Evolutionary conservation across 345 rosid genomes (phyloP).

Genomic region (Conringia planisiliqua): DNA sequence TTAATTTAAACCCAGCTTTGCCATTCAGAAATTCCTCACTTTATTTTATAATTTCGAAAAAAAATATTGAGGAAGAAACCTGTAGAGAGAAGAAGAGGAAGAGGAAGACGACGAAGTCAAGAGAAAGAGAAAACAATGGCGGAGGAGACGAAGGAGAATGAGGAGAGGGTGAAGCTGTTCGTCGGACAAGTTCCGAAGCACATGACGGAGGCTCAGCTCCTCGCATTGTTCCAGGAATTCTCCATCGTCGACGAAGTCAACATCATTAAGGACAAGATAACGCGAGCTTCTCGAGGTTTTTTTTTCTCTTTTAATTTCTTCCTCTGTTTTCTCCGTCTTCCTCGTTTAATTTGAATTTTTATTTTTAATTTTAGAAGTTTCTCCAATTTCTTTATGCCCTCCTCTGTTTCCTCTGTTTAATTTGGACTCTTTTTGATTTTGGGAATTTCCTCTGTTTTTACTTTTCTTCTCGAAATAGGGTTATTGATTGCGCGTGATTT

Average conservation of each 20-base stretch:
- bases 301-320: not conserved
- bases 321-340: conserved; percentile 11
- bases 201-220: conserved; percentile 85
- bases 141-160: conserved; percentile 53
- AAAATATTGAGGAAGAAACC: conserved; percentile 5
- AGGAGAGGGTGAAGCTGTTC: conserved; percentile 90
- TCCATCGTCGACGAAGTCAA: conserved; percentile 91
- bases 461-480: not conserved
- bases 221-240: conserved; percentile 78
- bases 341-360: not conserved
- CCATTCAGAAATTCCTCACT: not conserved
- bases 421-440: not conserved
- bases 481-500: not conserved
- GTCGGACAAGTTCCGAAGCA: conserved; percentile 98
- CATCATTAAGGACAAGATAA: conserved; percentile 87
- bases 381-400: not conserved
- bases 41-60: not conserved
- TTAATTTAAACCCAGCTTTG: conserved; percentile 1
- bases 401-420: not conserved
- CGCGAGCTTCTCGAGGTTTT: conserved; percentile 82
- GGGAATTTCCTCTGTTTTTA: not conserved
- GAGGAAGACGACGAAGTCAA: not conserved
- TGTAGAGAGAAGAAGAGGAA: not conserved
- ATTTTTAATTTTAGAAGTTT: not conserved
- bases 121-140: conserved; percentile 48